Evolutionary conservation across 2,329 filamentous ascomycete species (phyloP).

Genomic region (Xylaria sp.): DNA sequence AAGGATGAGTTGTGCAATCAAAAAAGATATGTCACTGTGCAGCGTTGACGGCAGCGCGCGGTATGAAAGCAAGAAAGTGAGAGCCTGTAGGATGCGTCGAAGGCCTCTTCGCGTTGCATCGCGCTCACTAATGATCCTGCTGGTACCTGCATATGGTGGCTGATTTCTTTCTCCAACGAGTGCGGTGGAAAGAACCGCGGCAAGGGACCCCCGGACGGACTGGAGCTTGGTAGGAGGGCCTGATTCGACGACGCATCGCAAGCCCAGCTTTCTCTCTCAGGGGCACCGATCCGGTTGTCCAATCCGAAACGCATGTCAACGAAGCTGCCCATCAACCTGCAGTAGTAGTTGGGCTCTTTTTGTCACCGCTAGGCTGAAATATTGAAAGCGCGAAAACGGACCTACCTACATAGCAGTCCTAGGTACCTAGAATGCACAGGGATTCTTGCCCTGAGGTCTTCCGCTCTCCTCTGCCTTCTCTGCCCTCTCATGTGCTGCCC

Average conservation of each 20-base stretch:
- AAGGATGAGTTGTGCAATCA: conserved; percentile 22
- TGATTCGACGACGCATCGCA: conserved; percentile 17
- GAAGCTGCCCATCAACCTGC: conserved; percentile 10
- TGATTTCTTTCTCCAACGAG: conserved; percentile 18
- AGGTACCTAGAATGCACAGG: not conserved
- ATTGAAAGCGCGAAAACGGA: not conserved
- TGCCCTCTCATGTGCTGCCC: too few relatives aligned
- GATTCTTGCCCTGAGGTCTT: too few relatives aligned
- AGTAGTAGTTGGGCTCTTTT: not conserved
- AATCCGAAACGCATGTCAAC: conserved; percentile 17
- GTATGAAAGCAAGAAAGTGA: too few relatives aligned
- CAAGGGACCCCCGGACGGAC: conserved; percentile 1
- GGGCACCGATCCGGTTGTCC: conserved; percentile 16
- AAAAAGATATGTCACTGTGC: conserved; percentile 21
- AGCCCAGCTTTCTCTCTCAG: conserved; percentile 19
- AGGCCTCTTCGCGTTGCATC: conserved; percentile 2
- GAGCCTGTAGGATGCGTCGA: conserved; percentile 9
- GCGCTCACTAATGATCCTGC: conserved; percentile 11
- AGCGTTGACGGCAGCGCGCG: conserved; percentile 9
- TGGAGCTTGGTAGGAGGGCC: not conserved
- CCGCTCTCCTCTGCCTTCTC: too few relatives aligned
- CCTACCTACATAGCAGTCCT: too few relatives aligned
- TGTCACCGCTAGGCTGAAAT: not conserved
- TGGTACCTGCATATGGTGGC: conserved; percentile 27
- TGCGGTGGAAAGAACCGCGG: conserved; percentile 8